Evolutionary conservation across 345 rosid genomes (phyloP).

Genomic region (Clausena lansium): DNA sequence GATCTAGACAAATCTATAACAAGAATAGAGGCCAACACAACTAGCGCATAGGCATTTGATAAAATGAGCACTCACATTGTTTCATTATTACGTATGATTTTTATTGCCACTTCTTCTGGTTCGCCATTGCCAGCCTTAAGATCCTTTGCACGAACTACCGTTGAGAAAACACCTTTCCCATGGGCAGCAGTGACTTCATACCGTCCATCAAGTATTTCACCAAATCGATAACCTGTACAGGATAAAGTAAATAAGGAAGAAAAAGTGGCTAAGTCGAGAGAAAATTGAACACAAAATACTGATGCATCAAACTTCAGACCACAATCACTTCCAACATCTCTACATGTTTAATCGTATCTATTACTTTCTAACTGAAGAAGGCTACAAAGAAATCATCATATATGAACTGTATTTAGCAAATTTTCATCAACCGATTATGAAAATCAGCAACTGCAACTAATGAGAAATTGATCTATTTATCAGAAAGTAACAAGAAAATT

Average conservation of each 20-base stretch:
- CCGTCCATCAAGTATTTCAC: constrained; percentile 91
- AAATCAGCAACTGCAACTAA: not conserved
- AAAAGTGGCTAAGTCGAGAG: not conserved
- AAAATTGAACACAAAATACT: not conserved
- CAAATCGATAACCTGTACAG: constrained; percentile 79
- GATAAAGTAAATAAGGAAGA: constrained; percentile 3
- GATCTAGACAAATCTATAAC: constrained; percentile 4
- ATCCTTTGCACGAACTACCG: constrained; percentile 93
- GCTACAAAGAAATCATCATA: not conserved
- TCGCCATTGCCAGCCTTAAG: constrained; percentile 64
- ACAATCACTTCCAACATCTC: not conserved
- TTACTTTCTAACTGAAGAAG: not conserved
- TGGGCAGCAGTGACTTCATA: constrained; percentile 96
- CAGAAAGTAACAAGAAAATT: not conserved
- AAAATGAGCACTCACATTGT: constrained; percentile 58
- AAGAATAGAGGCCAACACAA: not conserved
- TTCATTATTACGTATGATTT: constrained; percentile 92
- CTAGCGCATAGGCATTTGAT: not conserved
- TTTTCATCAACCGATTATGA: not conserved
- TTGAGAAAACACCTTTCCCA: constrained; percentile 97
- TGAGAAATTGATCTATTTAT: not conserved
- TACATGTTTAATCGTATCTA: not conserved
- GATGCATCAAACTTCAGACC: not conserved
- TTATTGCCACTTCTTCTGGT: constrained; percentile 91
- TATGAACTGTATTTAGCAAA: not conserved